phyloP scores from a whole-genome alignment of 768 basidiomycete species.

The Pisolithus sp. region DNA sequence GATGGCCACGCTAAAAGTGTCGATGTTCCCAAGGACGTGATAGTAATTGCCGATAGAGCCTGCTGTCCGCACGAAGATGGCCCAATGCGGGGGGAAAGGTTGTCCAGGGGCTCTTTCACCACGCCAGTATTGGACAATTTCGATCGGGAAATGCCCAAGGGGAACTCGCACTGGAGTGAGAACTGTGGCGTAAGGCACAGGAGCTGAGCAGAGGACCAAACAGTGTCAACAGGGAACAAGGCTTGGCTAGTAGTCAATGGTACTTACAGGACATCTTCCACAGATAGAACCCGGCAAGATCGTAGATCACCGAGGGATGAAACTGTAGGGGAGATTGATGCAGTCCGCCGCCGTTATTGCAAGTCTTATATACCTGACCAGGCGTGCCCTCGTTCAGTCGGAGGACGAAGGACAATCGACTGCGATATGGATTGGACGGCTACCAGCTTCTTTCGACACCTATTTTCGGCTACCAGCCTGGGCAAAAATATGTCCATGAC shows the following conservation, averaged over 20 bases:
- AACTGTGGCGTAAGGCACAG: constrained; percentile 4
- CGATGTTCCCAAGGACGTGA: constrained; percentile 19
- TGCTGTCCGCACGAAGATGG: constrained; percentile 22
- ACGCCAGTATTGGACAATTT: constrained; percentile 27
- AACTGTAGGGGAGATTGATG: no score
- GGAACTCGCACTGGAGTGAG: constrained; percentile 14
- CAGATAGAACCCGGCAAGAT: neutral
- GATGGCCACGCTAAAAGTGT: constrained; percentile 19
- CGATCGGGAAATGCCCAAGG: constrained; percentile 15
- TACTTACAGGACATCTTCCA: constrained; percentile 2
- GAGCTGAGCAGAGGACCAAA: neutral
- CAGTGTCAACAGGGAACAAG: neutral
- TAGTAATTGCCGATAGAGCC: constrained; percentile 21
- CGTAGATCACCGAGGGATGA: no score
- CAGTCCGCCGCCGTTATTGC: no score
- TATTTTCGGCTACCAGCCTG: no score
- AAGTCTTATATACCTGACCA: no score
- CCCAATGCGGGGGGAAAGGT: constrained; percentile 21
- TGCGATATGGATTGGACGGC: no score
- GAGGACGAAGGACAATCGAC: no score
- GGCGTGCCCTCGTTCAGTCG: no score
- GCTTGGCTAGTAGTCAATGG: neutral
- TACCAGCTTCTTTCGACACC: no score
- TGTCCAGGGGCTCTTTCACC: constrained; percentile 6
- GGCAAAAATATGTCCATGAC: no score